Evolutionary conservation across 441 rosid genomes (phyloP).

Genomic region (Sinapis alba): DNA sequence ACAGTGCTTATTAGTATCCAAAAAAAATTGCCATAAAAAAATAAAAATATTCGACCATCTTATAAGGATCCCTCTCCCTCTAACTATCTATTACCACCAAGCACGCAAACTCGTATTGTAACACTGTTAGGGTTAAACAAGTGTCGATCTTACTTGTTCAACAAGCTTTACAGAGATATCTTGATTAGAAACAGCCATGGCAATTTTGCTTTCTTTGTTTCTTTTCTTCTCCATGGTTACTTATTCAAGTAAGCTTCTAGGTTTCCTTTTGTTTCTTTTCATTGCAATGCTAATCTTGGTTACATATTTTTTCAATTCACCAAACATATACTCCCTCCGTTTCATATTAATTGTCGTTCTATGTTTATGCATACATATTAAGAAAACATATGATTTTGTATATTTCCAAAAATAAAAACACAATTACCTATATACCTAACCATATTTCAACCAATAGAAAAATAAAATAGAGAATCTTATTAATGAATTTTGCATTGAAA

Average conservation of each 20-base stretch:
- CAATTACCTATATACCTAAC: too few relatives aligned
- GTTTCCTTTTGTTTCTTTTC: neutral
- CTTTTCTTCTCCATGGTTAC: constrained; percentile 62
- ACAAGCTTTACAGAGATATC: neutral
- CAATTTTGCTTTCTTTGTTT: constrained; percentile 45
- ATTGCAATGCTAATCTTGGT: neutral
- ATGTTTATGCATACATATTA: too few relatives aligned
- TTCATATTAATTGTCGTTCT: too few relatives aligned
- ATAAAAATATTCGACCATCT: constrained; percentile 8
- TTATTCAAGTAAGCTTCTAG: constrained; percentile 60
- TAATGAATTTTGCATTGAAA: too few relatives aligned
- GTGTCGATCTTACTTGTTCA: neutral
- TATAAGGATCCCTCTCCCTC: constrained; percentile 10
- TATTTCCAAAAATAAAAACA: too few relatives aligned
- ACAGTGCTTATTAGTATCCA: constrained; percentile 21
- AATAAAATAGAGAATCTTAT: too few relatives aligned
- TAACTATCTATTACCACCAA: constrained; percentile 6
- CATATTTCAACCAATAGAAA: too few relatives aligned
- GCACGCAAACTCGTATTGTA: neutral
- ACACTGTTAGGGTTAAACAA: neutral
- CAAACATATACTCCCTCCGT: too few relatives aligned
- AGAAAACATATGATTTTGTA: too few relatives aligned
- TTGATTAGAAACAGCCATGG: constrained; percentile 40
- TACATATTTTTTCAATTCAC: neutral
- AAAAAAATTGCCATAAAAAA: neutral